Percentiles rank a stretch among this genome's conserved stretches.
phyloP scores from a whole-genome alignment of 2,329 filamentous ascomycete genomes.

The Cladobotryum protrusum region DNA sequence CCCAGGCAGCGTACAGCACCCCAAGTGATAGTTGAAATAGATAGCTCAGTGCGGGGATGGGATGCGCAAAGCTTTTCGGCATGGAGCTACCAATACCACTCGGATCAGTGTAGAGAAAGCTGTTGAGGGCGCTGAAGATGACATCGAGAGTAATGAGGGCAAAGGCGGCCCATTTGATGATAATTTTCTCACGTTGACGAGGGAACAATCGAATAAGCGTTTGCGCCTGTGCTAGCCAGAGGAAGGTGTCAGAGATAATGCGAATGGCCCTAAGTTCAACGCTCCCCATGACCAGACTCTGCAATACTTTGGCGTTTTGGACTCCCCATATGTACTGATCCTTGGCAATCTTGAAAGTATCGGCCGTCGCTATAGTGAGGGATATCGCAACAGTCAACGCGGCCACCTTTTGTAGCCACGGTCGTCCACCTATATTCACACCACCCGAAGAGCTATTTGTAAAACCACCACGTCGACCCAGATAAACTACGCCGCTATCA shows the following conservation, averaged over 20 bases:
- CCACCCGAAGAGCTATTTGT: conserved; percentile 74
- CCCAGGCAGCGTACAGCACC: conserved; percentile 85
- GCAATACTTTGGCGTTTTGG: conserved; percentile 71
- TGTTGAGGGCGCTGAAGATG: conserved; percentile 86
- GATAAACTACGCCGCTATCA: conserved; percentile 74
- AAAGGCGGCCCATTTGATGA: conserved; percentile 98
- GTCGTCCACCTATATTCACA: conserved; percentile 81
- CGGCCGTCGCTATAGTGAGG: conserved; percentile 84
- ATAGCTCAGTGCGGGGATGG: conserved; percentile 85
- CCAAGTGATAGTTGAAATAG: conserved; percentile 84
- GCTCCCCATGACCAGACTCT: conserved; percentile 73
- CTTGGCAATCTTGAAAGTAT: conserved; percentile 82
- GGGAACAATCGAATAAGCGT: conserved; percentile 93
- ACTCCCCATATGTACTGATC: conserved; percentile 72
- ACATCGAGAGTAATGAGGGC: conserved; percentile 86
- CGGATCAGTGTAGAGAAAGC: conserved; percentile 56
- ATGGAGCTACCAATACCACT: conserved; percentile 50
- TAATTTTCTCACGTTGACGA: conserved; percentile 91
- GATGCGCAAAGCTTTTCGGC: conserved; percentile 75
- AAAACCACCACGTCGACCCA: conserved; percentile 77
- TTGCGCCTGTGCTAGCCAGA: conserved; percentile 96
- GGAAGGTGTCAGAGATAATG: conserved; percentile 89
- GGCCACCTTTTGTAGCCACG: conserved; percentile 85
- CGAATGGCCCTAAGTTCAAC: conserved; percentile 84
- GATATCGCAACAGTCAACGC: conserved; percentile 72